Base-by-base conservation (phyloP, 345 rosid genomes). In the Rhodamnia argentea region DNA sequence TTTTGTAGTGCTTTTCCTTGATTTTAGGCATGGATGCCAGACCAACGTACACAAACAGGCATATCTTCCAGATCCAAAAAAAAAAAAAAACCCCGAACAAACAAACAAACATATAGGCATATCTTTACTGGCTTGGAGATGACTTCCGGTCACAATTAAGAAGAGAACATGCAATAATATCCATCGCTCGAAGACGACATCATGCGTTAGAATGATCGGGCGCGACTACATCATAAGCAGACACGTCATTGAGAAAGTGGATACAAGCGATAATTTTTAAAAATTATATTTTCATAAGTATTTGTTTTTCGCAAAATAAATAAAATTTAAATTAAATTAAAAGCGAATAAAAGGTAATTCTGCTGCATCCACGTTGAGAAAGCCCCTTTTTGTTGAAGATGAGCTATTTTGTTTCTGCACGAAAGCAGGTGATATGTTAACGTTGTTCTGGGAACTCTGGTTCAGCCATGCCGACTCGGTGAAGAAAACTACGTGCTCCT, bases 401-500 rank as follows among this genome's bases (percentile, higher is more conserved):
- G 58, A 55, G 7, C 58, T 55, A 20, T 78, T 90, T 83, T 91
- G 91, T 27, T 87, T 74, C 58, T 85, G 92, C 50, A 90, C 85
- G 5, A 90, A 86, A 47, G 87, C 76, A 20, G 81, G 59, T 18
- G 92, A 94, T 20, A 59, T 32, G 59, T 85, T 57, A 84, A 89
- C 87, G 57, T 5, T 86, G n/a, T 87, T 24, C 78, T 87, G 91
- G 7, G 90, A 91, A 81, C 88, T 89, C 84, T 86, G 91, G 84
- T 84, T 87, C 23, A 24, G 15, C 32, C 93, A 86, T 44, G 94
- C 89, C 52, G 91, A 88, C 55, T 93, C 90, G 7, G 88, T 93
- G 90, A 90, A 92, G 91, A 92, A 92, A 40, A 94, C 57, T 1
- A 92, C 70, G 40, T 84, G 84, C 59, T 91, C 94, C 81, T 87